phyloP scores from a whole-genome alignment of 2,329 filamentous ascomycete species.

The Diaporthe citriasiana region DNA sequence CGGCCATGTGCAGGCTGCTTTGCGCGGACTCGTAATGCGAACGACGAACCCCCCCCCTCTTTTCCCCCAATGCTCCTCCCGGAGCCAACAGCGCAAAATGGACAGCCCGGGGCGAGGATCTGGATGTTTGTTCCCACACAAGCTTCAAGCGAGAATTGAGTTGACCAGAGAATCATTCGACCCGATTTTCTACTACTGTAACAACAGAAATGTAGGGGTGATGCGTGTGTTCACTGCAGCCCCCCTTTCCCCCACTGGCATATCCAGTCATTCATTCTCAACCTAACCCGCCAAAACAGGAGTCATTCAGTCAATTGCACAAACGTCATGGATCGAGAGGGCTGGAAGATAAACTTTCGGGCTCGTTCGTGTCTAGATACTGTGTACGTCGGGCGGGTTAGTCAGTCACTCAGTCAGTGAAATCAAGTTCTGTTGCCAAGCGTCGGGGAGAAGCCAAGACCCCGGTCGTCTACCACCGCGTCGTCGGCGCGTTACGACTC shows the following conservation, averaged over 20 bases:
- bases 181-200: too few species aligned
- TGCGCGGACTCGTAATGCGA: slow-evolving; percentile 10
- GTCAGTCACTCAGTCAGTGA: slow-evolving; percentile 1
- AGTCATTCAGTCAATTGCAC: background rate
- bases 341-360: background rate
- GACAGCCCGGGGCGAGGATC: background rate
- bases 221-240: background rate
- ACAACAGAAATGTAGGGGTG: background rate
- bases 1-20: slow-evolving; percentile 5
- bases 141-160: background rate
- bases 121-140: background rate
- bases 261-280: background rate
- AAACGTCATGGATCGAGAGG: background rate
- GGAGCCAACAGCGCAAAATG: background rate
- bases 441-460: background rate
- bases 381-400: background rate
- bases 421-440: background rate
- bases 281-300: slow-evolving; percentile 1
- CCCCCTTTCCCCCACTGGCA: background rate
- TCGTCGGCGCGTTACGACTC: slow-evolving; percentile 23
- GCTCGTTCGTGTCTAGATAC: background rate
- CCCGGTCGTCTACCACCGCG: background rate
- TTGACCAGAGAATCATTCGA: background rate
- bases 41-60: background rate
- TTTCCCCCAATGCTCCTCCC: background rate